Evolutionary conservation across 371 early-diverging fungal species (phyloP), one percentile per base, ranked within the genome.

Genomic region (Blyttiomyces sp.): DNA sequence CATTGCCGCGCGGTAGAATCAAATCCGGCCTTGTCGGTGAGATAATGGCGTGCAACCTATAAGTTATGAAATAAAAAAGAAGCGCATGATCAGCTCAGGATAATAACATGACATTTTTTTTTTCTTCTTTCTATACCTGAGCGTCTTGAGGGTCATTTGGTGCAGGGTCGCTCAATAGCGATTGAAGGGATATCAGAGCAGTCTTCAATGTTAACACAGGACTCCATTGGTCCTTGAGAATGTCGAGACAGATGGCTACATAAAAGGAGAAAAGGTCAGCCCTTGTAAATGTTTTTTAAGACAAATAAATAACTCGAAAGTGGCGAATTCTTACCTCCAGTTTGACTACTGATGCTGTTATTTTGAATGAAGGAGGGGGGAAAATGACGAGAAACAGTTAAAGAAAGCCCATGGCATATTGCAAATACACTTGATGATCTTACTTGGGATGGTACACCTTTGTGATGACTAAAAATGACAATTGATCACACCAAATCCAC

Each of bases 81-180:
- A 24, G n/a, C 21, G 23, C n/a, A 21, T 19, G 3, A n/a, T 48
- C 35, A 21, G 17, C 19, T 55, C 5, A 21, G 44, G 11, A 7
- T 39, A 21, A 32, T 9, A 43, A 23, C 5, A 11, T 16, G 39
- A 26, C 11, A 17, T 23, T 35, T 35, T 17, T 21, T 11, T 42
- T 21, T 42, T 11, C 6, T 17, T n/a, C 3, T 32, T 35, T 53
- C 16, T 21, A 5, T 34, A 66, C 64, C 59, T 71, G 68, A 30
- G 80, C 80, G 56, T 79, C 80, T 61, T 79, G 71, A 5, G 74
- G 74, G 51, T 73, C 72, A 49, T 71, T 54, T 2, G 80, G 73
- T 2, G 59, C 74, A 4, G 80, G 68, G 49, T 79, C 80, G 43
- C 72, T 74, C 54, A 79, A 50, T 31, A 79, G 63, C 9, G 73